Percentiles rank a stretch among this genome's conserved stretches.
phyloP scores from a whole-genome alignment of 2,329 filamentous ascomycete species.

The Pseudogymnoascus sp. region DNA sequence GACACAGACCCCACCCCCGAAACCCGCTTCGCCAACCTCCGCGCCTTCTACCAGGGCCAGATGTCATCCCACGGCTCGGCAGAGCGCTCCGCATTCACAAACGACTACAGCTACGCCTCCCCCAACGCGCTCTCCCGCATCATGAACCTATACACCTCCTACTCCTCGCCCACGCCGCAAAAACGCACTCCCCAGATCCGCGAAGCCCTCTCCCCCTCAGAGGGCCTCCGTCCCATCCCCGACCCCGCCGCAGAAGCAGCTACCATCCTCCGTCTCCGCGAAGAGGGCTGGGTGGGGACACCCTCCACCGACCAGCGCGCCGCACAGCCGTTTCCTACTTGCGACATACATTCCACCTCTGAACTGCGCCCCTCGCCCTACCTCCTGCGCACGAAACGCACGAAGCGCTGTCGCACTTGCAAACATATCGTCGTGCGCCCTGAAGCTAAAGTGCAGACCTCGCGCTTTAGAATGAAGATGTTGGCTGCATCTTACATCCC shows the following conservation, averaged over 20 bases:
- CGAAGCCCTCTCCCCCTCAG: constrained; percentile 61
- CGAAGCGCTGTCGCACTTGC: constrained; percentile 86
- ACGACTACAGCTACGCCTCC: constrained; percentile 54
- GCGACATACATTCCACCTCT: constrained; percentile 51
- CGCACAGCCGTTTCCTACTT: neutral
- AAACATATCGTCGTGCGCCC: constrained; percentile 93
- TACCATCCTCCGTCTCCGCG: constrained; percentile 51
- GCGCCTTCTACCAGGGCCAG: constrained; percentile 74
- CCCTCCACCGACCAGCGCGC: constrained; percentile 39
- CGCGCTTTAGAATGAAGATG: constrained; percentile 84
- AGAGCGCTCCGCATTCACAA: constrained; percentile 45
- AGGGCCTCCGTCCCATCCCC: constrained; percentile 58
- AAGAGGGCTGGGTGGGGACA: constrained; percentile 56
- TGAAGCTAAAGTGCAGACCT: constrained; percentile 80
- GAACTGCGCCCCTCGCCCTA: constrained; percentile 76
- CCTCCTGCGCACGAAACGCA: constrained; percentile 81
- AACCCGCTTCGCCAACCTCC: constrained; percentile 65
- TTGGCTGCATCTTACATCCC: constrained; percentile 86
- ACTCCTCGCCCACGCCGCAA: constrained; percentile 40
- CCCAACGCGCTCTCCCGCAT: constrained; percentile 78
- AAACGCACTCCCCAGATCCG: constrained; percentile 58
- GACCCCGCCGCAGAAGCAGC: constrained; percentile 47
- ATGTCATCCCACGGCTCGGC: constrained; percentile 52
- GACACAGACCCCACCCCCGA: constrained; percentile 41
- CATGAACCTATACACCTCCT: constrained; percentile 73